phyloP scores from a whole-genome alignment of 139 green algal genomes.

The Monoraphidium neglectum region DNA sequence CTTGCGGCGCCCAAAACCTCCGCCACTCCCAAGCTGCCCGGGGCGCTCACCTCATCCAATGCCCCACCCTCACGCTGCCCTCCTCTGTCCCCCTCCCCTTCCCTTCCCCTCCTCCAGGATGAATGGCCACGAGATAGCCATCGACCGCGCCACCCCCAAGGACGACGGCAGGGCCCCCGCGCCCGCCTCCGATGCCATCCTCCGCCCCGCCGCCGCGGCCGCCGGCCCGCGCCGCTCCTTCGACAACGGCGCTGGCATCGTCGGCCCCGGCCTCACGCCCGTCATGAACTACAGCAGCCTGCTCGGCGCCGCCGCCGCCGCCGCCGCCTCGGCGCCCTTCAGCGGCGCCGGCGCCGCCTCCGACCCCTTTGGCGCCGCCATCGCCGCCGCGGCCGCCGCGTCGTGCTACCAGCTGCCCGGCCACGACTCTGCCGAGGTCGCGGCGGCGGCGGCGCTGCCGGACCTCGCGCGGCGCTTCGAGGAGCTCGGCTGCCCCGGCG shows the following conservation, averaged over 20 bases:
- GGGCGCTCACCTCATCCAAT: too few species aligned
- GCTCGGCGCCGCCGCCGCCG: conserved; percentile 5
- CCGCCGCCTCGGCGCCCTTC: conserved; percentile 22
- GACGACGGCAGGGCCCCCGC: conserved; percentile 29
- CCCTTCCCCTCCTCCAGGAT: conserved; percentile 35
- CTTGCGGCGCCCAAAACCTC: background rate
- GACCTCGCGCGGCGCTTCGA: too few species aligned
- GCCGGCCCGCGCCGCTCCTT: conserved; percentile 48
- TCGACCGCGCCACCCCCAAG: conserved; percentile 88
- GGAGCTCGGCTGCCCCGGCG: too few species aligned
- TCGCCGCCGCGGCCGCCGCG: conserved; percentile 5
- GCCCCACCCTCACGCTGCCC: too few species aligned
- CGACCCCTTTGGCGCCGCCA: conserved; percentile 10
- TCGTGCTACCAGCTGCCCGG: background rate
- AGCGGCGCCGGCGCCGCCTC: conserved; percentile 17
- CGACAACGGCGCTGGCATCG: conserved; percentile 65
- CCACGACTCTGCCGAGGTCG: background rate
- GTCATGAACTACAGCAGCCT: conserved; percentile 27
- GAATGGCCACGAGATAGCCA: conserved; percentile 83
- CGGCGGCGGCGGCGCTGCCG: too few species aligned
- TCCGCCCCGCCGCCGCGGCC: conserved; percentile 17
- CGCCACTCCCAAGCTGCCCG: too few species aligned
- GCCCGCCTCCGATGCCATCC: conserved; percentile 30
- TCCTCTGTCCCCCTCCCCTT: too few species aligned
- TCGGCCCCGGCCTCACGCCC: conserved; percentile 52